Base-by-base conservation (phyloP, 192 early-diverging fungal species). In the Jimgerdemannia flammicorona region DNA sequence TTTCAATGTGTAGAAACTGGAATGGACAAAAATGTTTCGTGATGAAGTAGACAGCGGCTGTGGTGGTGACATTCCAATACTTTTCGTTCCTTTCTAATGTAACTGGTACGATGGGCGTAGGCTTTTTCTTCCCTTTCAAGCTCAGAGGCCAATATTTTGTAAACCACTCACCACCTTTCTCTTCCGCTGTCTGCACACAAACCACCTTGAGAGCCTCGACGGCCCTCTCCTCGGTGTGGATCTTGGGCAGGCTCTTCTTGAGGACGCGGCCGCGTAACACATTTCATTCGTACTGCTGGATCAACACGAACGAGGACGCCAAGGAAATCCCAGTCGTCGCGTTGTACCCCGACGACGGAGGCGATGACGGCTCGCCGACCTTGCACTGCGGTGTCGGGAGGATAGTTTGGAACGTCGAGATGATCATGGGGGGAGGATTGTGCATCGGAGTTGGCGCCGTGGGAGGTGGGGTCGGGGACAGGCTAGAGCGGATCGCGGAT, bases 171-270 rank as follows among this genome's bases (percentile, higher is more conserved):
- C 86, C 86, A 18, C 76, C 78, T 14, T 80, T 80, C 2, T 78
- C 70, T 4, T 79, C 75, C 4, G 83, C 42, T 4, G 74, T 78
- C 44, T 81, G 79, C 3, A 83, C 71, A 68, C 82, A 80, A 17
- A 80, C 77, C 20, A 84, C 78, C 3, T 65, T 40, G 7, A 82
- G 71, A 3, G 66, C 40, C 40, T 80, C 76, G 39, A 86, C 71
- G 2, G 86, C 84, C 29, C 76, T 78, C 54, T 87, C 86, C 78
- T 87, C 86, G 9, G 77, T 75, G 54, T 87, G 86, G 39, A 87
- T 87, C 66, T 78, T 80, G 8, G 83, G 67, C 44, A 87, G 67
- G 70, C 81, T 85, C 76, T 87, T 87, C 70, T 84, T 87, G 40
- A 77, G 79, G 10, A 78, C 74, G 65, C 44, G 67, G n/a, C 43